Evolutionary conservation across 2,329 filamentous ascomycete genomes (phyloP), one percentile per base, ranked within the genome.

Genomic region (Sporothrix schenckii): DNA sequence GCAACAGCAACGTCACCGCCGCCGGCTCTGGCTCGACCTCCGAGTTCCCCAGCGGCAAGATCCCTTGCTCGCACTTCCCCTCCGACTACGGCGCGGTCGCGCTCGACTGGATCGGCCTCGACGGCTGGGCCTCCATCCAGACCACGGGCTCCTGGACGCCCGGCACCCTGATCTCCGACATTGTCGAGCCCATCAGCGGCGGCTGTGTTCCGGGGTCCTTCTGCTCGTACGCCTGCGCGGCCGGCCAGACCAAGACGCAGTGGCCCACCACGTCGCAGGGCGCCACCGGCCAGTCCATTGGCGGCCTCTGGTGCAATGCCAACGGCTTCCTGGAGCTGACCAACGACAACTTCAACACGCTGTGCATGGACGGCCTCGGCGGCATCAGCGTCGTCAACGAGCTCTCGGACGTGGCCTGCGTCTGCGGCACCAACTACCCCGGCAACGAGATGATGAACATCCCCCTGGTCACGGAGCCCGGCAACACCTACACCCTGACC

Each of bases 391-490:
- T 97, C 72, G 78, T 89, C 80, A 99, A 97, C 85, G 88, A 90
- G 69, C 85, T 97, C 47, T 77, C 80, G 66, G 78, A 87, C 50
- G 81, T 86, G 56, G 90, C 92, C 39, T 86, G 91, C 58, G 87
- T 97, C 75, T 99, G 95, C 88, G 93, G 93, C 80, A 98, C 95
- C 74, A 93, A 97, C 80, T 99, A 99, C 82, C 95, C 95, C 73
- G 94, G 93, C 78, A 93, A 89, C 71, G 95, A 99, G 83, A 85
- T 85, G 76, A 94, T 97, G 89, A 92, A 91, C 69, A 86, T 98
- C 71, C 92, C 94, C 60, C 82, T 94, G 61, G 81, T 88, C 71
- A 85, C 90, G 56, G 74, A 80, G 5, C 81, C 91, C 68, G 91
- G 91, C 71, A 76, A 81, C 65, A 85, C 81, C 34, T 82, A 88